Conservation (phyloP, 768 basidiomycete genomes). For the Phallus indusiatus region DNA sequence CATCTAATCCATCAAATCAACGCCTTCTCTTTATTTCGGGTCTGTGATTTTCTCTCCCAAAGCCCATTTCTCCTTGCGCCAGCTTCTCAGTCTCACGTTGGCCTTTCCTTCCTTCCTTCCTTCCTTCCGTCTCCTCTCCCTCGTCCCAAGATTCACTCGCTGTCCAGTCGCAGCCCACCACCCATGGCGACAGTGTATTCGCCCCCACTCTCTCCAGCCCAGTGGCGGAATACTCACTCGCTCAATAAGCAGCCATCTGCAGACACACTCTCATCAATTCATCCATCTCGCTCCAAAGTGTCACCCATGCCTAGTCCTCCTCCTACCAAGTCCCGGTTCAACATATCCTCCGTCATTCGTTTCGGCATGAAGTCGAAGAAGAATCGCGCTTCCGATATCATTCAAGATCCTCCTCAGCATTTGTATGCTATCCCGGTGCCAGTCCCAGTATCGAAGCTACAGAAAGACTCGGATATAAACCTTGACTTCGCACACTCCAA, state of each 20-base stretch:
- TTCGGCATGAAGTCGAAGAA: constrained; percentile 1
- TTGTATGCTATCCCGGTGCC: not conserved
- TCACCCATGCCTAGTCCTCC: not conserved
- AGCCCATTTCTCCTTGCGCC: not conserved
- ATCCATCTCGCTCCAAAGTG: not conserved
- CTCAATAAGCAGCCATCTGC: not conserved
- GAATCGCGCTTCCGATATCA: not conserved
- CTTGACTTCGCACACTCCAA: not conserved
- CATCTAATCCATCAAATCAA: not conserved
- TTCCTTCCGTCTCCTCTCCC: not conserved
- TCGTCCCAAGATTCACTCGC: not conserved
- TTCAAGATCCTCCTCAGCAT: constrained; percentile 2
- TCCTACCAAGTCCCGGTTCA: constrained; percentile 1
- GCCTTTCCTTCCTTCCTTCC: not conserved
- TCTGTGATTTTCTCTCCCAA: not conserved
- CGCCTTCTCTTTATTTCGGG: not conserved
- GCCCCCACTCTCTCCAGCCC: not conserved
- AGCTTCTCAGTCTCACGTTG: not conserved
- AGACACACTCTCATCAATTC: not conserved
- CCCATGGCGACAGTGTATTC: not conserved
- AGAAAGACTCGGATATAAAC: not conserved
- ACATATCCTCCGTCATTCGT: constrained; percentile 4
- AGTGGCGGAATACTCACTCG: not conserved
- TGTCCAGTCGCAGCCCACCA: not conserved
- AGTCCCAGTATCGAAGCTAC: not conserved